Evolutionary conservation across 2,329 filamentous ascomycete species (phyloP), one percentile per base, ranked within the genome.

Genomic region (Cryphonectria radicalis): DNA sequence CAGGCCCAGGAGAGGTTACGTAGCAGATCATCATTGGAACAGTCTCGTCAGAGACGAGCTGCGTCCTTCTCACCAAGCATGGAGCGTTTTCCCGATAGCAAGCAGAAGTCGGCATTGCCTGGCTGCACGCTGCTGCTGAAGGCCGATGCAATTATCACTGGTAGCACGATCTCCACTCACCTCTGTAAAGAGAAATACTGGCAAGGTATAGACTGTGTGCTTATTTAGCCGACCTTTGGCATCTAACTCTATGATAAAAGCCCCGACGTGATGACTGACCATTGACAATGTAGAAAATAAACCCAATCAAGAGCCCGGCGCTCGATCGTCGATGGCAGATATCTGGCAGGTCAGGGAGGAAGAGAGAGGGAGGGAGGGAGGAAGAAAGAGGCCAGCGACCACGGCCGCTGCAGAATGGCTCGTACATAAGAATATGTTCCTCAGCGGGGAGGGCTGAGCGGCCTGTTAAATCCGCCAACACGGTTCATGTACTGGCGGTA

Each of bases 401-500:
- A 40, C 59, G 59, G 35, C 32, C 35, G 59, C 28, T n/a, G 59
- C 59, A 62, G 35, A 17, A 32, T n/a, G 19, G 8, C 22, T 37
- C 37, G 22, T 17, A 32, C 13, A 22, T 43, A 13, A 17, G 6
- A 17, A n/a, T 46, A 6, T 11, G 7, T 14, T n/a, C 22, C 50
- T 73, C 43, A 73, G n/a, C 72, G 70, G 0, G 64, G 50, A 28
- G 89, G 90, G 80, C 91, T 92, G 67, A 95, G 82, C 63, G 93
- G 92, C 76, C 93, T 83, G 79, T 95, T 96, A 84, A 96, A 96
- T 7, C 93, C 93, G 70, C 93, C 93, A 67, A 90, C 85, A 70
- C 93, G 88, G 78, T 96, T 96, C 90, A 99, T 99, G 82, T 99
- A 99, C 87, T 99, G 96, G 76, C 96, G 88, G 79, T 98, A 98